Conservation (phyloP, 768 basidiomycete genomes). For the Termitomyces sp. region DNA sequence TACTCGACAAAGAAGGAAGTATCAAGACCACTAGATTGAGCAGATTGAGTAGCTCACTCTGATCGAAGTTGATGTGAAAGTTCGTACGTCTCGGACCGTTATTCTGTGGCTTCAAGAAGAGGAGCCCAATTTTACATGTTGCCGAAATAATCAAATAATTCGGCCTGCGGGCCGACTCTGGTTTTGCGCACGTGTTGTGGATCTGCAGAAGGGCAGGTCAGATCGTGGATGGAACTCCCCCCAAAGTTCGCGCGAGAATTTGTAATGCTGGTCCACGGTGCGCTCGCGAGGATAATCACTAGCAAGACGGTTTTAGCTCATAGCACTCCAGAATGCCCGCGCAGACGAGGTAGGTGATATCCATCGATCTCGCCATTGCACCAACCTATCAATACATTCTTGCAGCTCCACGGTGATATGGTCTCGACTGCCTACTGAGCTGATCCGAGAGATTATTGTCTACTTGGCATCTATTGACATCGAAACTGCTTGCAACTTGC, state of each 20-base stretch:
- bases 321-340: background rate
- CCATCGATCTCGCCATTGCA: background rate
- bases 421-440: conserved; percentile 26
- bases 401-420: conserved; percentile 12
- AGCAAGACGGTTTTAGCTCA: no score
- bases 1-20: conserved; percentile 3
- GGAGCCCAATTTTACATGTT: background rate
- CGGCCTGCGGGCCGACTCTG: background rate
- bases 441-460: conserved; percentile 26
- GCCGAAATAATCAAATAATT: background rate
- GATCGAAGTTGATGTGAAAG: background rate
- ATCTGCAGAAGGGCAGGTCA: background rate
- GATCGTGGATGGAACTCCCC: background rate
- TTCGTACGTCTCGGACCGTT: background rate
- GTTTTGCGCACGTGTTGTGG: background rate
- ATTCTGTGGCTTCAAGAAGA: background rate
- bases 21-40: background rate
- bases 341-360: background rate
- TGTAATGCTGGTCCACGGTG: background rate
- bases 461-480: conserved; percentile 19
- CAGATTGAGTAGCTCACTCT: background rate
- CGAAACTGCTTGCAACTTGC: conserved; percentile 21
- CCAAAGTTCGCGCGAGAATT: background rate
- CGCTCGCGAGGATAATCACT: background rate
- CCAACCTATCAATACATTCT: background rate